Evolutionary conservation across 2,329 filamentous ascomycete species (phyloP), one percentile per base, ranked within the genome.

Genomic region (Microdochium paspali): DNA sequence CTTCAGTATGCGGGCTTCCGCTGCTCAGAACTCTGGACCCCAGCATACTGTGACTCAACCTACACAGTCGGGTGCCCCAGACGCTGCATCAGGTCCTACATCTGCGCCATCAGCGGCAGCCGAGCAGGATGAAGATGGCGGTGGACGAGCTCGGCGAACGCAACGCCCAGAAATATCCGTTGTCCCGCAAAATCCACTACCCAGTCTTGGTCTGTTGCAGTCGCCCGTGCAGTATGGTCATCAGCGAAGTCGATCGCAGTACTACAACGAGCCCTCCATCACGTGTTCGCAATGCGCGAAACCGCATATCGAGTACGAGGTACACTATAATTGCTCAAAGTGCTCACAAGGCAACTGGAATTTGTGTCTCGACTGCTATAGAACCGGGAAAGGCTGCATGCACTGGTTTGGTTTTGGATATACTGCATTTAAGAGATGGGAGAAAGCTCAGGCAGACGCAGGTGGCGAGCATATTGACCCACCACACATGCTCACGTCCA

Each of bases 391-490:
- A 58, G 90, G 90, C 10, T 97, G 91, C 61, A 72, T 80, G 18
- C 80, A 93, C 61, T 96, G 90, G 89, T 90, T 84, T 56, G 90
- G 91, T 1, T 95, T 96, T 61, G 87, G 87, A 3, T 75, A 84
- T 55, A 76, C 77, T 4, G 89, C 88, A 0, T 79, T 80, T 68
- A 68, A 68, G 43, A 80, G 77, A 50, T 91, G 85, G 72, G 80
- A 86, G 49, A 72, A 71, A 56, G 62, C 66, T 18, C 67, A 67
- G 18, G 63, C 65, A 24, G 63, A 65, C 25, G 58, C 63, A n/a
- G 64, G 65, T 5, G 62, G 69, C 20, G 56, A 58, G 45, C 61
- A 61, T 49, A 59, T 71, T 48, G 71, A 70, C 50, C 71, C 58
- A 45, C 78, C 78, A 18, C 81, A 85, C 55, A 73, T 77, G 62